These are phyloP conservation scores for Amylostereum areolatum DNA, from an alignment of 1,284 basidiomycete genomes.

Conservation along the genomic window DNA sequence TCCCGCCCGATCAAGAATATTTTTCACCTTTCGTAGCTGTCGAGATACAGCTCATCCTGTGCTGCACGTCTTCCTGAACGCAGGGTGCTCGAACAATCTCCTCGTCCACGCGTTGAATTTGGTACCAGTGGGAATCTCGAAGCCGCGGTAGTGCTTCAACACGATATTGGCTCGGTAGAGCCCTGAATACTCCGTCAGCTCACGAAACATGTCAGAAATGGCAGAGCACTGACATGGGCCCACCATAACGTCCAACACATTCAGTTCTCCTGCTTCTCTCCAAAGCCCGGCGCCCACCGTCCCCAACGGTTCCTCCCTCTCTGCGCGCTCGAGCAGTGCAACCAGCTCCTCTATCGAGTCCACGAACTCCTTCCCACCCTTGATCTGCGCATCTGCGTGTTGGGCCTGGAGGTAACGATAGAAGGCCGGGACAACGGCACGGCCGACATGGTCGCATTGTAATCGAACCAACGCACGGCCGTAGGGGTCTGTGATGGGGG, in stretches of 20 bases:
- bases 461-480: conserved; percentile 62
- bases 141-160: conserved; percentile 65
- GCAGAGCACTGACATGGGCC: conserved; percentile 59
- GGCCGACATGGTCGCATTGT: conserved; percentile 63
- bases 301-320: conserved; percentile 37
- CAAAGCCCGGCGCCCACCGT: conserved; percentile 44
- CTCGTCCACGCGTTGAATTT: conserved; percentile 50
- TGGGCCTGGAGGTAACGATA: conserved; percentile 78
- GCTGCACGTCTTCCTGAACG: conserved; percentile 66
- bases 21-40: conserved; percentile 66
- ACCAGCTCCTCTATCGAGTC: conserved; percentile 50
- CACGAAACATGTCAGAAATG: background rate
- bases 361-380: conserved; percentile 51
- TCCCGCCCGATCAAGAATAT: background rate
- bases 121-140: conserved; percentile 42
- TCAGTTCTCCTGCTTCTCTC: conserved; percentile 49
- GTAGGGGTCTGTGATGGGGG: conserved; percentile 56
- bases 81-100: conserved; percentile 53
- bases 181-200: conserved; percentile 34
- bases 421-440: conserved; percentile 65
- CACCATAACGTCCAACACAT: conserved; percentile 65
- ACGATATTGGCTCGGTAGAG: conserved; percentile 61
- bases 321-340: conserved; percentile 51
- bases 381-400: conserved; percentile 49
- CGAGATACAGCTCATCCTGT: conserved; percentile 67